A percentile compares a stretch with the other conserved stretches of the same genome.
phyloP scores from a whole-genome alignment of 208 protist species.

The Strigomonas culicis region DNA sequence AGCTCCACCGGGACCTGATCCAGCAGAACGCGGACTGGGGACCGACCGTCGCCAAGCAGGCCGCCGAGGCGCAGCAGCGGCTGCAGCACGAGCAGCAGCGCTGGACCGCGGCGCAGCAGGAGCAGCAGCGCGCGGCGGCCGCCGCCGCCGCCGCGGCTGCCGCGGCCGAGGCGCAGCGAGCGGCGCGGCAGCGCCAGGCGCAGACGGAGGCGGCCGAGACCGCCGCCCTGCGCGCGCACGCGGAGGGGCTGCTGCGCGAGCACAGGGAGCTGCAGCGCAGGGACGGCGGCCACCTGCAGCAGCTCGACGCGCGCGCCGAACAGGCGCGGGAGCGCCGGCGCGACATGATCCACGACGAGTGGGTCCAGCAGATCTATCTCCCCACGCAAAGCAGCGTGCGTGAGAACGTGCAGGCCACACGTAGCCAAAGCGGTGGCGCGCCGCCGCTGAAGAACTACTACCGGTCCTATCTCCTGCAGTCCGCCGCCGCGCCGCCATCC shows the following conservation, averaged over 20 bases:
- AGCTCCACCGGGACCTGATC: conserved; percentile 30
- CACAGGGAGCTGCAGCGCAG: conserved; percentile 6
- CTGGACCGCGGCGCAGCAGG: not conserved
- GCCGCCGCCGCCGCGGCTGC: conserved; percentile 12
- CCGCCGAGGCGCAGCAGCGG: conserved; percentile 13
- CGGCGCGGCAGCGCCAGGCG: conserved; percentile 12
- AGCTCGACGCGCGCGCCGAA: not conserved
- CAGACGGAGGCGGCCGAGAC: not conserved
- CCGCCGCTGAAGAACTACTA: not conserved
- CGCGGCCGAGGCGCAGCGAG: not conserved
- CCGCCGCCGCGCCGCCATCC: too few species aligned
- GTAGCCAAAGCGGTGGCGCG: not conserved
- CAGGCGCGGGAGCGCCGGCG: conserved; percentile 8
- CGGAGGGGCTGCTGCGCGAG: conserved; percentile 12
- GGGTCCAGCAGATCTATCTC: conserved; percentile 23
- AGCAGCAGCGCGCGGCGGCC: conserved; percentile 4
- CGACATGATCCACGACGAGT: conserved; percentile 13
- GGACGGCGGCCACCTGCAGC: not conserved
- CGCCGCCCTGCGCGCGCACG: not conserved
- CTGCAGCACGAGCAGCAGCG: conserved; percentile 22
- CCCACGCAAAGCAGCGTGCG: conserved; percentile 22
- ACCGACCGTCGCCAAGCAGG: conserved; percentile 12
- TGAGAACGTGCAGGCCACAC: not conserved
- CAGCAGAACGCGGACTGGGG: conserved; percentile 32
- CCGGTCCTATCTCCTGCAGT: too few species aligned